Evolutionary conservation across 352 stramenopile genomes (phyloP).

Genomic region (Saprolegnia parasitica): DNA sequence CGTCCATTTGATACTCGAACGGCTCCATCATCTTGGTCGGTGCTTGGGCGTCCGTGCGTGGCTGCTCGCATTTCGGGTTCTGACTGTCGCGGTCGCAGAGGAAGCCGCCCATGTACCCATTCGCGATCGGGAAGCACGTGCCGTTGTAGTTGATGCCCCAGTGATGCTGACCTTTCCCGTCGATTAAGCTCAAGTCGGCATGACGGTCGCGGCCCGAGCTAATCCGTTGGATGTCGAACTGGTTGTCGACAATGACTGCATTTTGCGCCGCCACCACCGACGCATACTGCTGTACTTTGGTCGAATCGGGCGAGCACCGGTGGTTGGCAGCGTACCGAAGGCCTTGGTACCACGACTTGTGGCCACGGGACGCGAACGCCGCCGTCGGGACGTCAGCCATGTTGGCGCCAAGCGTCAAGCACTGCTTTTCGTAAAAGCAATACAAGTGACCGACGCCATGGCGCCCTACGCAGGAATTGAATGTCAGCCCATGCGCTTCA

Average conservation of each 20-base stretch:
- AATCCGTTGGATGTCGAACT: constrained; percentile 36
- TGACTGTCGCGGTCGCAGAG: constrained; percentile 41
- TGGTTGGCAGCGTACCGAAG: constrained; percentile 43
- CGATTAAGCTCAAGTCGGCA: constrained; percentile 37
- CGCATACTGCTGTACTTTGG: constrained; percentile 36
- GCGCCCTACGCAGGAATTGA: background rate
- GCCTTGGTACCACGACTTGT: constrained; percentile 54
- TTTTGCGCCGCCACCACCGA: constrained; percentile 24
- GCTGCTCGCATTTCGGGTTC: constrained; percentile 38
- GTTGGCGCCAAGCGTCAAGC: constrained; percentile 47
- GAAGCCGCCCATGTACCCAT: constrained; percentile 34
- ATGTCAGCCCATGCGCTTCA: background rate
- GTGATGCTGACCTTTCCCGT: constrained; percentile 32
- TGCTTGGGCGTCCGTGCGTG: constrained; percentile 35
- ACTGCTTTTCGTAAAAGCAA: constrained; percentile 42
- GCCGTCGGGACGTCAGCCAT: constrained; percentile 42
- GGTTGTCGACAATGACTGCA: constrained; percentile 40
- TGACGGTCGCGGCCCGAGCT: constrained; percentile 46
- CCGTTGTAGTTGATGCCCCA: constrained; percentile 39
- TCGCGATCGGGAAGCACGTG: constrained; percentile 33
- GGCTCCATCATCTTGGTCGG: constrained; percentile 51
- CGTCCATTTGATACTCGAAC: constrained; percentile 77
- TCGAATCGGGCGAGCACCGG: constrained; percentile 31
- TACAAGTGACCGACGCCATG: background rate
- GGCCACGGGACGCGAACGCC: constrained; percentile 33